Base-by-base conservation (phyloP, 192 early-diverging fungal species). In the Chytriomyces sp. region DNA sequence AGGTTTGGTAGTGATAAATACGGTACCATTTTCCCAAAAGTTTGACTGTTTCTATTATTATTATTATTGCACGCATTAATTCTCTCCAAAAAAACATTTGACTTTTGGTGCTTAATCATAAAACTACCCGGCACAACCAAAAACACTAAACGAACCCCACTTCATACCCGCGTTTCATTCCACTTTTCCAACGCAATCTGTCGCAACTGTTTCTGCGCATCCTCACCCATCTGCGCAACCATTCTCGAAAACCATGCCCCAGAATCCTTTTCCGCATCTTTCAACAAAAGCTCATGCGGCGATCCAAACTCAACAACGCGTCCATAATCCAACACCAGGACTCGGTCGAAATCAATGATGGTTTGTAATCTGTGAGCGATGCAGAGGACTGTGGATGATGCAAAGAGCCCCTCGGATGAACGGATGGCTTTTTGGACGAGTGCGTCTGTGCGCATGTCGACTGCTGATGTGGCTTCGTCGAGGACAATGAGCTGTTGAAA, bases 281-380 rank as follows among this genome's bases (percentile, higher is more conserved):
- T 76, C 61, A 69, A 57, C 61, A 91, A 65, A 49, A 91, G 69
- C 23, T 68, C 72, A 28, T 45, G 59, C 0, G 91, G 91, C 0
- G 83, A 13, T 9, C 87, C 91, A 50, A 73, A 88, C 79, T 92
- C 90, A 13, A 84, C 77, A 11, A 87, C 50, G 13, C 70, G 60
- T 11, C 85, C 86, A 48, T 79, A 76, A 45, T 84, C 82, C 53
- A 86, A 62, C 4, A 87, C 85, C 24, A 85, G 45, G 43, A 87
- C 73, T 0, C 49, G 53, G 61, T 85, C 85, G 72, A 83, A 86
- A 47, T 86, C 83, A 62, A 83, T 85, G 45, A 85, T 80, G 10
- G 66, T 74, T 48, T 87, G 80, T 50, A 80, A 78, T 23, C 84
- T 71, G 65, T 90, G 88, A 5, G 86, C 86, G 46, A 90, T 85